Conservation (phyloP, 2,329 filamentous ascomycete genomes). For the Botrytis paeoniae region DNA sequence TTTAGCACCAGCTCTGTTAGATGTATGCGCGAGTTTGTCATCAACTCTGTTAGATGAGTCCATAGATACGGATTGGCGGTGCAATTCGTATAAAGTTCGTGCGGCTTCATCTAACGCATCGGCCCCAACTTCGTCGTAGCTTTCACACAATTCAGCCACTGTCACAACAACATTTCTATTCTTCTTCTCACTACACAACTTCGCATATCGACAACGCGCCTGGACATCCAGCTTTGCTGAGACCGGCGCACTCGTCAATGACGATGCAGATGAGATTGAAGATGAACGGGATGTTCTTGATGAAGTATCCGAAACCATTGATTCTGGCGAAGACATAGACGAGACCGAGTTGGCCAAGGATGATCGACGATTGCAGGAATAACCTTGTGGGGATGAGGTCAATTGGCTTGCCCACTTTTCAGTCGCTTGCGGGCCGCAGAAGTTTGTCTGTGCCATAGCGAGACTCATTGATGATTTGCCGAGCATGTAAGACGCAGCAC, state of each 20-base stretch:
- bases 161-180: constrained; percentile 54
- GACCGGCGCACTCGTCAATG: constrained; percentile 56
- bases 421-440: constrained; percentile 47
- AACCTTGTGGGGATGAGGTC: constrained; percentile 52
- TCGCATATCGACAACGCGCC: constrained; percentile 62
- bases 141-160: constrained; percentile 56
- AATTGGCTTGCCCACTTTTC: constrained; percentile 52
- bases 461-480: constrained; percentile 57
- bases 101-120: constrained; percentile 51
- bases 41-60: constrained; percentile 41
- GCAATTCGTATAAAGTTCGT: constrained; percentile 57
- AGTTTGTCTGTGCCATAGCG: constrained; percentile 54
- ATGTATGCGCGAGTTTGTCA: constrained; percentile 48
- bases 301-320: constrained; percentile 62
- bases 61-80: constrained; percentile 49
- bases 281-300: constrained; percentile 59
- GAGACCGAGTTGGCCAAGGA: constrained; percentile 63
- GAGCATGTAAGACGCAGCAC: constrained; percentile 50
- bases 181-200: constrained; percentile 55
- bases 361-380: constrained; percentile 53
- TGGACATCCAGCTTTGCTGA: constrained; percentile 55
- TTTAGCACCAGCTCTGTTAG: constrained; percentile 48
- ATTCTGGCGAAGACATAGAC: constrained; percentile 62
- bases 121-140: constrained; percentile 47
- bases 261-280: constrained; percentile 62